Evolutionary conservation across 768 basidiomycete species (phyloP).

Genomic region (Boletus pseudopeckii): DNA sequence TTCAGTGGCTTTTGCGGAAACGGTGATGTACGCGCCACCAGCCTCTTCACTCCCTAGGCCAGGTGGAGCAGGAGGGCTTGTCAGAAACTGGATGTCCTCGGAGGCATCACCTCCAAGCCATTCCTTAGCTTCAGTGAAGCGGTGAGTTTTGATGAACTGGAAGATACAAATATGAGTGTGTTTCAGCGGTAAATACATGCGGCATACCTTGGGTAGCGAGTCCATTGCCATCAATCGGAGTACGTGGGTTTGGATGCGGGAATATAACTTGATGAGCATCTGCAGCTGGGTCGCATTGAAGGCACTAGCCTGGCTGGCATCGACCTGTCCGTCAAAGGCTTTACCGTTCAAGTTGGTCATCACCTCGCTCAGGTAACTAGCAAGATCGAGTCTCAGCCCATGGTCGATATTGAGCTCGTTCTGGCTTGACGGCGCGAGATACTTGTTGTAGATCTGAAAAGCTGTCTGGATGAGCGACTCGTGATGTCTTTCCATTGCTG

Average conservation of each 20-base stretch:
- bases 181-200: conserved; percentile 1
- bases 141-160: conserved; percentile 86
- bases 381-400: conserved; percentile 89
- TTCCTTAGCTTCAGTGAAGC: conserved; percentile 74
- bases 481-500: conserved; percentile 96
- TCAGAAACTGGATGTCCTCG: conserved; percentile 54
- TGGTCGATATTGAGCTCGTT: conserved; percentile 99
- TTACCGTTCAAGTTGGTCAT: conserved; percentile 76
- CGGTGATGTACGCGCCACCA: conserved; percentile 83
- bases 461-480: conserved; percentile 93
- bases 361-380: conserved; percentile 89
- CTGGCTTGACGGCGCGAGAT: conserved; percentile 91
- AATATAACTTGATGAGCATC: conserved; percentile 89
- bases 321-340: conserved; percentile 73
- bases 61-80: conserved; percentile 64
- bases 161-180: conserved; percentile 5
- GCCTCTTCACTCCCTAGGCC: conserved; percentile 67
- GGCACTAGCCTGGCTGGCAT: conserved; percentile 72
- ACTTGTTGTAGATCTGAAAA: conserved; percentile 90
- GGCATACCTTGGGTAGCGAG: conserved; percentile 88
- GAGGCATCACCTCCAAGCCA: conserved; percentile 77
- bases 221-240: conserved; percentile 98
- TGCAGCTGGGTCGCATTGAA: conserved; percentile 96
- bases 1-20: conserved; percentile 78
- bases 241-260: conserved; percentile 94